Evolutionary conservation across 2,329 filamentous ascomycete species (phyloP).

Genomic region (Aspergillus fijiensis): DNA sequence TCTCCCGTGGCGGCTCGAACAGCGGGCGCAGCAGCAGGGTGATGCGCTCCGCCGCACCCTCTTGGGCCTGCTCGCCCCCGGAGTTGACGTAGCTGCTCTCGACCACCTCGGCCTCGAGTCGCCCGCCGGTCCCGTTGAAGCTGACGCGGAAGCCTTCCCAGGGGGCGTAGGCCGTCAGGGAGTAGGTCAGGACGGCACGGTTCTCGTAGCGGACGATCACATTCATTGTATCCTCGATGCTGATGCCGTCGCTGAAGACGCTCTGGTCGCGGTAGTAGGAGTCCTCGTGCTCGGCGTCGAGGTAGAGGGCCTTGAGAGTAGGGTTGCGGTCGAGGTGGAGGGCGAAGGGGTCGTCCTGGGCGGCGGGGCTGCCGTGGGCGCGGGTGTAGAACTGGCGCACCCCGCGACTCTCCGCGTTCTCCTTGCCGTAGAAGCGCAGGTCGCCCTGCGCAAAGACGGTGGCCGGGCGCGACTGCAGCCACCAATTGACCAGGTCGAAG

Average conservation of each 20-base stretch:
- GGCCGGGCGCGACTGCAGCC: slow-evolving; percentile 56
- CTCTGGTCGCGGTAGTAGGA: slow-evolving; percentile 62
- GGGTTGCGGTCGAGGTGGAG: slow-evolving; percentile 54
- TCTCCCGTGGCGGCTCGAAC: slow-evolving; percentile 57
- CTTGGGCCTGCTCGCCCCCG: slow-evolving; percentile 55
- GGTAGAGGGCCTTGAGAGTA: slow-evolving; percentile 59
- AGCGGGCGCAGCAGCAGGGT: slow-evolving; percentile 49
- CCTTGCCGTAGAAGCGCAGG: slow-evolving; percentile 60
- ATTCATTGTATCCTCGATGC: slow-evolving; percentile 65
- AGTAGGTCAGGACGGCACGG: slow-evolving; percentile 60
- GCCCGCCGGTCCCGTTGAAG: slow-evolving; percentile 53
- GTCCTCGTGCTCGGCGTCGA: slow-evolving; percentile 64
- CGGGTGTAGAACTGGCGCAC: slow-evolving; percentile 45
- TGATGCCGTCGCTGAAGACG: slow-evolving; percentile 63
- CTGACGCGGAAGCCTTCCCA: slow-evolving; percentile 42
- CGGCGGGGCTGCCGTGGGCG: slow-evolving; percentile 54
- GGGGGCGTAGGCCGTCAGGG: slow-evolving; percentile 56
- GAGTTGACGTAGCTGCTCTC: slow-evolving; percentile 59
- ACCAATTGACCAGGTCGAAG: slow-evolving; percentile 64
- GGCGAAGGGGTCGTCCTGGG: slow-evolving; percentile 58
- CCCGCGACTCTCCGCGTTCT: slow-evolving; percentile 60
- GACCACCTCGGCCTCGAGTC: slow-evolving; percentile 62
- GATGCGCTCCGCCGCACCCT: slow-evolving; percentile 27
- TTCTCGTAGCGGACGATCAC: slow-evolving; percentile 58
- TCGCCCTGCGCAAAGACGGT: slow-evolving; percentile 61